Conservation (phyloP, 257 asterid species). For the Primulina tabacum region DNA sequence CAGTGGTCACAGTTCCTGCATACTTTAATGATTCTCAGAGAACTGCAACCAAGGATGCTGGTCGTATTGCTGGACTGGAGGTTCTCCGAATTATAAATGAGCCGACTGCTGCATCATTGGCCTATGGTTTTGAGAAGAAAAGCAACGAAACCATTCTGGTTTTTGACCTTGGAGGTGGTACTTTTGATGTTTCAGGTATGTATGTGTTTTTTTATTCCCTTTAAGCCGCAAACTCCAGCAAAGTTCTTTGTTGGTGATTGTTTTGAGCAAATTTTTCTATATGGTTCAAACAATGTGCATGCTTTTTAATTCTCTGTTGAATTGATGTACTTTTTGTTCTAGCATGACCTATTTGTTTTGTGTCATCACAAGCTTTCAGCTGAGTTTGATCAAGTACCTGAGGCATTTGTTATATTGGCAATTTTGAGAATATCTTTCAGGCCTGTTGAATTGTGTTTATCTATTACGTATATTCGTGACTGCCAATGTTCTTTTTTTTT, state of each 20-base stretch:
- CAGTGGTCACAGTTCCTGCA: constrained; percentile 49
- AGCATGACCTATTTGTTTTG: background rate
- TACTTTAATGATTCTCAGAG: constrained; percentile 77
- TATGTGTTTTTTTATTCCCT: background rate
- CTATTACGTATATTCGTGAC: background rate
- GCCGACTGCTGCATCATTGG: constrained; percentile 46
- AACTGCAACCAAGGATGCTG: constrained; percentile 49
- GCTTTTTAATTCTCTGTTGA: background rate
- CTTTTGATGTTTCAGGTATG: constrained; percentile 56
- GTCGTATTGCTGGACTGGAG: constrained; percentile 48
- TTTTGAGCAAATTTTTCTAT: background rate
- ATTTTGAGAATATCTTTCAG: too few relatives aligned
- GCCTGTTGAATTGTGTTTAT: background rate
- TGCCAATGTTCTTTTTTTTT: background rate
- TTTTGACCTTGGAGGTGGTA: constrained; percentile 50
- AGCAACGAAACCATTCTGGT: constrained; percentile 55
- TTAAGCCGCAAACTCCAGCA: too few relatives aligned
- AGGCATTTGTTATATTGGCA: too few relatives aligned
- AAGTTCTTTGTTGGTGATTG: background rate
- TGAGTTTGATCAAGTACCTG: background rate
- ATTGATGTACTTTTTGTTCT: background rate
- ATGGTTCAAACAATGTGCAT: background rate
- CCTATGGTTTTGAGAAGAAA: constrained; percentile 45
- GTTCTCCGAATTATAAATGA: constrained; percentile 48
- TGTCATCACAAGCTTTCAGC: background rate